Evolutionary conservation across 495 filamentous ascomycete species (phyloP).

Genomic region (Xylaria castorea): DNA sequence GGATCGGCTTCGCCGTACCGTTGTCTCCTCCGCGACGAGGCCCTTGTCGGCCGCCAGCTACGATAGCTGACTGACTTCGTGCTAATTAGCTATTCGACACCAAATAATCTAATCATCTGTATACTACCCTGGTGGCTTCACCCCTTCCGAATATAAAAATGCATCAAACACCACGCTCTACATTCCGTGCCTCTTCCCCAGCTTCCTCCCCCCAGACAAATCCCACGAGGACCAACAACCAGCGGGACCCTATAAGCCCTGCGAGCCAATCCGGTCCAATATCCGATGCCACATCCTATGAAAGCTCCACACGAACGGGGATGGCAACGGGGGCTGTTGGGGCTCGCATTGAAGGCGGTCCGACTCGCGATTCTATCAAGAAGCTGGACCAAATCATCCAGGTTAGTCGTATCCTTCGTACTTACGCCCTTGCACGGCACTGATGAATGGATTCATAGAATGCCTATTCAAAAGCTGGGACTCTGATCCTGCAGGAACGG

Average conservation of each 20-base stretch:
- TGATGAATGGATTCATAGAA: constrained; percentile 62
- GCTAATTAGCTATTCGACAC: neutral
- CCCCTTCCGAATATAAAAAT: constrained; percentile 51
- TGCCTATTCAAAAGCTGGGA: constrained; percentile 86
- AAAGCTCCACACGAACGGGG: constrained; percentile 40
- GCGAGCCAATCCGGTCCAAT: constrained; percentile 44
- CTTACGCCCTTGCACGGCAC: neutral
- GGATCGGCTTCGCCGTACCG: constrained; percentile 9
- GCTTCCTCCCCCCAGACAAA: constrained; percentile 71
- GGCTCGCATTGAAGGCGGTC: constrained; percentile 52
- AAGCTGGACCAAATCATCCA: constrained; percentile 91
- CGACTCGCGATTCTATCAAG: constrained; percentile 66
- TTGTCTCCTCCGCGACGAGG: neutral
- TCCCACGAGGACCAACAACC: constrained; percentile 72
- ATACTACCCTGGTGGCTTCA: neutral
- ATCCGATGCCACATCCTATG: constrained; percentile 46
- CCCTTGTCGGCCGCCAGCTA: constrained; percentile 11
- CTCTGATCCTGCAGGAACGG: constrained; percentile 82
- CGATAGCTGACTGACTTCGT: constrained; percentile 15
- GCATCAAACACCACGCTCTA: constrained; percentile 84
- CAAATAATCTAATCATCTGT: neutral
- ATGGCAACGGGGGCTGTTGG: constrained; percentile 51
- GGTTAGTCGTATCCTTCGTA: constrained; percentile 56
- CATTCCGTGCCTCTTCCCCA: constrained; percentile 68
- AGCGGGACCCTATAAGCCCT: constrained; percentile 63